Evolutionary conservation across 2,329 filamentous ascomycete species (phyloP), one percentile per base, ranked within the genome.

Genomic region (Berkeleyomyces basicola): DNA sequence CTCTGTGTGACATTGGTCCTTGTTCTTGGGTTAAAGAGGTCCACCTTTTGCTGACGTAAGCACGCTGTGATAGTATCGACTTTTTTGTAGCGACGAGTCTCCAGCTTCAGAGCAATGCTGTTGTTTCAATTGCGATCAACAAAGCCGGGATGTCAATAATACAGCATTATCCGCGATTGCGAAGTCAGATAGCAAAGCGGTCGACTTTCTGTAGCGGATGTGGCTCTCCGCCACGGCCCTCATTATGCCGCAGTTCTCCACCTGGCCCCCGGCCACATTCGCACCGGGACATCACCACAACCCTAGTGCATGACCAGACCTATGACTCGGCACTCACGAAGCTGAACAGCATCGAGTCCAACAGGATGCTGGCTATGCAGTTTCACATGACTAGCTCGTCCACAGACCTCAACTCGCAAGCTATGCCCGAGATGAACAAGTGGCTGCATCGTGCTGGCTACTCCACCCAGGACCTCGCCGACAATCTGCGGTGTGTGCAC

Each of bases 391-490:
- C 68, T 46, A 39, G 62, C 4, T 61, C 71, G 43, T 66, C 63
- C 62, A 3, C 64, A 71, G 43, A 58, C 39, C 74, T 88, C 74
- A 95, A 95, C 70, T 78, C 84, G 58, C 78, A 78, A 62, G 87
- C 90, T 5, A 84, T 95, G 59, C 87, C 88, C 0, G 89, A 96
- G 71, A 92, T 93, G 81, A 76, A 85, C 37, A 81, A 83, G 67
- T 95, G 88, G 87, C 83, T 88, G 67, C 76, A 74, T 55, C 86
- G 86, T 65, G 84, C 88, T 62, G 89, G 89, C 58, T 88, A 95
- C 73, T 75, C 85, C 73, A 72, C 72, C 1, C 61, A 68, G 0
- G 75, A 77, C 66, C 74, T 82, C 36, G 68, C 72, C 10, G 51
- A 55, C 4, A 67, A 69, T 3, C 72, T 80, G 60, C 74, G 73